phyloP scores from a whole-genome alignment of 2,329 filamentous ascomycete species.

The Ophiocordyceps camponoti-floridani region DNA sequence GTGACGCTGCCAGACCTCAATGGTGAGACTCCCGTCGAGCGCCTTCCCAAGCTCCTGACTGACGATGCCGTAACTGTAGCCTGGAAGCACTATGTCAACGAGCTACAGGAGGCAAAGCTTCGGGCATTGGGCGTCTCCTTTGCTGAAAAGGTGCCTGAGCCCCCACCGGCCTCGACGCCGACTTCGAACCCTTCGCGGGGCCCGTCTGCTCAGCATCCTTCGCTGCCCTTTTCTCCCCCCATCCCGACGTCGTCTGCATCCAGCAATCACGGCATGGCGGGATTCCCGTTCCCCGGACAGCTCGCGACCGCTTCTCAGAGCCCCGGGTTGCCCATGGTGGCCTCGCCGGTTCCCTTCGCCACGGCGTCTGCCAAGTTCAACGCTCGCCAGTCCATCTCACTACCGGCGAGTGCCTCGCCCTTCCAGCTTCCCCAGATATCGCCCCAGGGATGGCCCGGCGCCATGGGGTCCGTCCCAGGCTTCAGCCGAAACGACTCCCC shows the following conservation, averaged over 20 bases:
- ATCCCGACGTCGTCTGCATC: slow-evolving; percentile 61
- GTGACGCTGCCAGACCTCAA: slow-evolving; percentile 56
- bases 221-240: slow-evolving; percentile 68
- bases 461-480: slow-evolving; percentile 34
- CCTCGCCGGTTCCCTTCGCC: slow-evolving; percentile 56
- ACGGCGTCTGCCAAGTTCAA: slow-evolving; percentile 42
- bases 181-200: slow-evolving; percentile 45
- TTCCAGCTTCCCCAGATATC: slow-evolving; percentile 49
- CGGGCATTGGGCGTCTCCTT: slow-evolving; percentile 76
- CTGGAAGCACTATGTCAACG: slow-evolving; percentile 62
- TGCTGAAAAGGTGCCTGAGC: slow-evolving; percentile 52
- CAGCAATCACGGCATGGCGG: slow-evolving; percentile 41
- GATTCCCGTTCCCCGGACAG: slow-evolving; percentile 36
- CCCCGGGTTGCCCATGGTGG: slow-evolving; percentile 43
- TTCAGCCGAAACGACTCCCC: slow-evolving; percentile 45
- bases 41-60: background rate
- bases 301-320: slow-evolving; percentile 47
- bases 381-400: slow-evolving; percentile 54
- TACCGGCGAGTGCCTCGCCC: slow-evolving; percentile 44
- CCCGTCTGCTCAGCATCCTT: slow-evolving; percentile 55
- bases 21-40: slow-evolving; percentile 17
- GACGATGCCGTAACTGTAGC: slow-evolving; percentile 16
- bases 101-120: slow-evolving; percentile 79
- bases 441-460: slow-evolving; percentile 39
- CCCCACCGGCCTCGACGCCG: slow-evolving; percentile 48